Percentiles rank a stretch among this genome's conserved stretches.
phyloP scores from a whole-genome alignment of 805 yeast species.

The Wickerhamiella kurtzmanii region DNA sequence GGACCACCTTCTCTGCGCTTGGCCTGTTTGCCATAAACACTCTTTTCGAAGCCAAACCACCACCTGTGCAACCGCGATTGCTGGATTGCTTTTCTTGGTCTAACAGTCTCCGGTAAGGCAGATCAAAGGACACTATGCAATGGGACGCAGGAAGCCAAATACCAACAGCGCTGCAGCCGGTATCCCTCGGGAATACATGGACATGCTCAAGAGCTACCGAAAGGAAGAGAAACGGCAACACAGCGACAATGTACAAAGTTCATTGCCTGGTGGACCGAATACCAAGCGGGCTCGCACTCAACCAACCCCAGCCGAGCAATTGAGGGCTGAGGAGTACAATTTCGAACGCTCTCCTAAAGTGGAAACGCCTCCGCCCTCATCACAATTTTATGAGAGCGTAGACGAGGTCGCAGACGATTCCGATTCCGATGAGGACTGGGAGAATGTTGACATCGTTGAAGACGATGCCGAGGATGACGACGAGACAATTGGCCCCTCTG shows the following conservation, averaged over 20 bases:
- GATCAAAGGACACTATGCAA: not conserved
- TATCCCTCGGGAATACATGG: constrained; percentile 10
- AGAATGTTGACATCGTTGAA: constrained; percentile 16
- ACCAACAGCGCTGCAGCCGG: not conserved
- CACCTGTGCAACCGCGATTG: not conserved
- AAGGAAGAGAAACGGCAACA: constrained; percentile 7
- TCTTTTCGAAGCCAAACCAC: too few species aligned
- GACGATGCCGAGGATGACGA: constrained; percentile 4
- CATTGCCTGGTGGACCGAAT: not conserved
- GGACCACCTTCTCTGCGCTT: too few species aligned
- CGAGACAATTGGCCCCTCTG: not conserved
- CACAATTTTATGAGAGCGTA: constrained; percentile 2
- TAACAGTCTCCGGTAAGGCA: too few species aligned
- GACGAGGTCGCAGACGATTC: not conserved
- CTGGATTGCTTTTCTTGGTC: too few species aligned
- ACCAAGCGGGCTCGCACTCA: too few species aligned
- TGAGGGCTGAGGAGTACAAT: not conserved
- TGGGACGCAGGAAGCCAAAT: not conserved
- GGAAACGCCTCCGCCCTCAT: not conserved
- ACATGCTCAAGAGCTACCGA: constrained; percentile 10
- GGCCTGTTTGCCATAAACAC: not conserved
- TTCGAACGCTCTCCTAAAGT: not conserved
- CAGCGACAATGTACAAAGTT: not conserved
- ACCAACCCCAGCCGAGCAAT: not conserved
- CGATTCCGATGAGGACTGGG: constrained; percentile 17